Base-by-base conservation (phyloP, 177 flowering plant species). In the Vitis hybrid region DNA sequence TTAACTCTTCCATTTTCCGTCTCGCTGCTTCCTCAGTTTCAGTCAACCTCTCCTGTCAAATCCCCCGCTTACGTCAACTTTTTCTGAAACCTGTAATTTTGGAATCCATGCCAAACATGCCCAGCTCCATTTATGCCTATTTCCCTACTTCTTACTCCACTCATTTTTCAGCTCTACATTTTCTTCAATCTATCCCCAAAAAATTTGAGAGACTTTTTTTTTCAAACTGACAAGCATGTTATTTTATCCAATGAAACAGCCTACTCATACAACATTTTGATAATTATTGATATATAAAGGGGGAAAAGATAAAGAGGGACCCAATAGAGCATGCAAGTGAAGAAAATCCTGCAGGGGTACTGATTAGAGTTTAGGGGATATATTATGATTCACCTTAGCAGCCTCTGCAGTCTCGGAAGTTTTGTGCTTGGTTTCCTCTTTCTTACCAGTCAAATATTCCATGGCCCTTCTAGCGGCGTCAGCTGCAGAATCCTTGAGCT, bases 381-480 rank as follows among this genome's bases (percentile, higher is more conserved):
- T 18, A 66, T 80, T 65, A 19, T 78, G 67, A 71, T 72, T 72
- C 10, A 74, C 77, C 72, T 80, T 72, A n/a, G 78, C 66, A n/a
- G 76, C 64, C 14, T 78, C 85, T 1, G 9, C 71, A 10, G 83
- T 80, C 35, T 80, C 85, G 3, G 49, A 65, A 1, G 82, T n/a
- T n/a, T 64, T 70, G 62, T 74, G 69, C 81, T 72, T 80, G 7
- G 74, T 32, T 69, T 89, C 91, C 62, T 86, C 92, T 68, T 78
- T 87, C 87, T 78, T 89, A 1, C 83, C 89, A 1, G 84, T 16
- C 72, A 88, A 69, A 66, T 16, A 77, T 7, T 61, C 91, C 84
- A 83, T 76, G 2, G 84, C 89, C 52, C 73, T 58, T 64, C 76
- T 52, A 2, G 87, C 89, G 1, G 87, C 80, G 11, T 69, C 81